Evolutionary conservation across 1,284 basidiomycete genomes (phyloP).

Genomic region (Ganoderma multipileum): DNA sequence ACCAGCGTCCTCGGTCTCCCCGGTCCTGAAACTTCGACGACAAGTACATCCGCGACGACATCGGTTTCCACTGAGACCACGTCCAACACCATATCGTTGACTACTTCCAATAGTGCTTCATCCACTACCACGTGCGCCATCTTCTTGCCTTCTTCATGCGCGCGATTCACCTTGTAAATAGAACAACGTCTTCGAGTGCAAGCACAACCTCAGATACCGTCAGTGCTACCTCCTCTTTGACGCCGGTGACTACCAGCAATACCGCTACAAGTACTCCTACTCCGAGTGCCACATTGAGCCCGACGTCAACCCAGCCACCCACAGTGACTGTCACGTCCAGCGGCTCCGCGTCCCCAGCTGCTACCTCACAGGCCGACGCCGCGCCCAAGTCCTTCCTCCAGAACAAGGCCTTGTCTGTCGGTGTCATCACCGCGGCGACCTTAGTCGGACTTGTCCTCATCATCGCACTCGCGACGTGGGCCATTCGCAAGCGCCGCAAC

Average conservation of each 20-base stretch:
- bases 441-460: slow-evolving; percentile 57
- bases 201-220: slow-evolving; percentile 5
- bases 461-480: slow-evolving; percentile 51
- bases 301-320: slow-evolving; percentile 23
- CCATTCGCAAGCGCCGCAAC: slow-evolving; percentile 56
- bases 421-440: slow-evolving; percentile 62
- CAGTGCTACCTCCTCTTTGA: slow-evolving; percentile 9
- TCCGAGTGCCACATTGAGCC: slow-evolving; percentile 6
- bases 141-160: background rate
- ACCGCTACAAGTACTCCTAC: slow-evolving; percentile 6
- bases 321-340: slow-evolving; percentile 40
- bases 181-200: slow-evolving; percentile 10
- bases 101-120: slow-evolving; percentile 13
- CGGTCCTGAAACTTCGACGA: slow-evolving; percentile 5
- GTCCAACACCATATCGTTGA: slow-evolving; percentile 14
- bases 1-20: slow-evolving; percentile 12
- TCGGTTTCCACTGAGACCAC: slow-evolving; percentile 6
- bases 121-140: slow-evolving; percentile 8
- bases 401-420: slow-evolving; percentile 65
- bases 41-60: slow-evolving; percentile 14
- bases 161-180: background rate
- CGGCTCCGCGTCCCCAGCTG: slow-evolving; percentile 29
- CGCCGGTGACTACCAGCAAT: slow-evolving; percentile 2
- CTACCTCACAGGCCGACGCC: slow-evolving; percentile 20
- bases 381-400: slow-evolving; percentile 56